phyloP scores from a whole-genome alignment of 2,329 filamentous ascomycete species.

The Rhinocladiella mackenziei region DNA sequence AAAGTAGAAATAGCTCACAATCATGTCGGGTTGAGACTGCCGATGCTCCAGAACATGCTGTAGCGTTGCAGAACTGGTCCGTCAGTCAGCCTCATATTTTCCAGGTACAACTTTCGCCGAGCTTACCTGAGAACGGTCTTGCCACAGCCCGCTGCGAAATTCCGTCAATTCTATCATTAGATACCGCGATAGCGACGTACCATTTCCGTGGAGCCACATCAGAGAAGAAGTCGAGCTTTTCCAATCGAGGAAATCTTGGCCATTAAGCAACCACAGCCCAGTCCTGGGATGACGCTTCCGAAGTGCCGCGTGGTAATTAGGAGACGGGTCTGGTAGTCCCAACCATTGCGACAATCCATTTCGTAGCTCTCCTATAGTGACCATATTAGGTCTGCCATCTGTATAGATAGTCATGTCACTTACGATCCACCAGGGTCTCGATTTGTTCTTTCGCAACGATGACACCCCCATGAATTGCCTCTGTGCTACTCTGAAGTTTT shows the following conservation, averaged over 20 bases:
- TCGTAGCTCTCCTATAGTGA: too few species aligned
- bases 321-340: too few species aligned
- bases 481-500: too few species aligned
- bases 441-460: too few species aligned
- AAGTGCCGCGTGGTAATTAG: too few species aligned
- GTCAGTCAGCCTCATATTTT: neutral
- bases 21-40: neutral
- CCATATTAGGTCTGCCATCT: too few species aligned
- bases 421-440: too few species aligned
- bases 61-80: conserved; percentile 9
- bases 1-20: conserved; percentile 25
- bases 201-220: neutral
- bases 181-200: neutral
- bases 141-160: conserved; percentile 12
- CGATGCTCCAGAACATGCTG: conserved; percentile 3
- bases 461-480: too few species aligned
- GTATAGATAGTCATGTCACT: too few species aligned
- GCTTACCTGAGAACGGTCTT: conserved; percentile 20
- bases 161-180: neutral
- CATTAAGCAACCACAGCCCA: neutral
- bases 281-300: too few species aligned
- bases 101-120: neutral
- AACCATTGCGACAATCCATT: too few species aligned
- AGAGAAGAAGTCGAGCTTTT: neutral
- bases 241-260: neutral